Evolutionary conservation across 1,284 basidiomycete species (phyloP), one percentile per base, ranked within the genome.

Genomic region (Heterobasidion annosum): DNA sequence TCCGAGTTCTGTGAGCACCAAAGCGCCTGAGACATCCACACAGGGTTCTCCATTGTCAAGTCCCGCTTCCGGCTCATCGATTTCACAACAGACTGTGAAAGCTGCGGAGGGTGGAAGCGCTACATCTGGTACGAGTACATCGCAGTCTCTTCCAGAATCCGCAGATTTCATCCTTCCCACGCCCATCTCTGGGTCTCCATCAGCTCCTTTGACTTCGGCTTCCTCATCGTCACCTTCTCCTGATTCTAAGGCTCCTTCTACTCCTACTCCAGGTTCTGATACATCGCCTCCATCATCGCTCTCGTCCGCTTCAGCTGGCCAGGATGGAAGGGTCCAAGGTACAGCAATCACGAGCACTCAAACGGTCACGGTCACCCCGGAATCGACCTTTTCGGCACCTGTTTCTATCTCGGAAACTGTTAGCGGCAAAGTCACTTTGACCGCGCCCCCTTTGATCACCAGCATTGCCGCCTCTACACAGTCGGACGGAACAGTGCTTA

Each of bases 361-460:
- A 58, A 80, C 77, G 8, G 62, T 77, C 47, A 77, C 73, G 0
- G 70, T 71, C 50, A 59, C 65, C 18, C 70, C 74, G 4, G 70
- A 71, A 45, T 72, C 75, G 7, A 80, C 77, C 8, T 71, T 78
- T 10, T 64, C 73, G 4, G 64, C 59, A 42, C 69, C 73, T 9
- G 62, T 75, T n/a, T 66, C 72, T 15, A 56, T 77, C 12, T 70
- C 73, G 18, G 64, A 70, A n/a, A 73, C 72, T 4, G 63, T 71
- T 52, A 50, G 71, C 56, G 72, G 72, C 48, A 61, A 69, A 52
- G 62, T 65, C 48, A 63, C 63, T 56, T 56, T 75, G 55, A 65
- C 67, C 1, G 70, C 73, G 1, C 77, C 78, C 19, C 65, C 75
- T 3, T 59, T 77, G 25, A 68, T 81, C 42, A 79, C 79, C 2